A percentile compares a stretch with the other conserved stretches of the same genome.
These are phyloP conservation scores for Coniochaeta hoffmannii DNA, from an alignment of 2,329 filamentous ascomycete species.

Conservation along the genomic window DNA sequence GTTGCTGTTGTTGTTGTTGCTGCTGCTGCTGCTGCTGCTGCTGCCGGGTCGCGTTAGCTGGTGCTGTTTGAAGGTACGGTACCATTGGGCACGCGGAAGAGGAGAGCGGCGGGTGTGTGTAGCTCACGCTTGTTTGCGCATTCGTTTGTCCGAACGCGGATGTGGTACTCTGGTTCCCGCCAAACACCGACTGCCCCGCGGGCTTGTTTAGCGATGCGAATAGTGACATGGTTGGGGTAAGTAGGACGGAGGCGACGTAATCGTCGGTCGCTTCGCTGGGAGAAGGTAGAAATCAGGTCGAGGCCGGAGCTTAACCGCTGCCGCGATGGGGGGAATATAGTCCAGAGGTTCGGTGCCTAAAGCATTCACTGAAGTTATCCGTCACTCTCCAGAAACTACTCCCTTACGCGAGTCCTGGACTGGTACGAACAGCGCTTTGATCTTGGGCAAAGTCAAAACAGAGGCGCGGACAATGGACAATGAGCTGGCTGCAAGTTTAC, in stretches of 20 bases:
- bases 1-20: conserved; percentile 24
- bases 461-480: background rate
- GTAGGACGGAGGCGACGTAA: background rate
- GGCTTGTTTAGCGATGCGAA: conserved; percentile 10
- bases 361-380: background rate
- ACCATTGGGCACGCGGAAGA: background rate
- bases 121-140: conserved; percentile 5
- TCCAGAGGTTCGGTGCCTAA: background rate
- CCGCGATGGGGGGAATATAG: background rate
- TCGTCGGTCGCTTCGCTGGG: background rate
- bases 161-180: conserved; percentile 11
- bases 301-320: background rate
- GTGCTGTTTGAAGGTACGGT: conserved; percentile 14
- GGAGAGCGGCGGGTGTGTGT: background rate
- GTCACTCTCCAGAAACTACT: background rate
- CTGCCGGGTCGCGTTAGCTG: conserved; percentile 30
- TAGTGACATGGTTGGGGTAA: background rate
- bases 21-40: conserved; percentile 33
- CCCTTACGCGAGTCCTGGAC: background rate
- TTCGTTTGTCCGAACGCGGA: conserved; percentile 17
- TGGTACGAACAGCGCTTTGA: background rate
- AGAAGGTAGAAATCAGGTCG: background rate
- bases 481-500: background rate
- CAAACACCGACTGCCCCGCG: conserved; percentile 17
- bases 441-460: background rate